phyloP scores from a whole-genome alignment of 352 stramenopile genomes.

The Pythium chondricola region DNA sequence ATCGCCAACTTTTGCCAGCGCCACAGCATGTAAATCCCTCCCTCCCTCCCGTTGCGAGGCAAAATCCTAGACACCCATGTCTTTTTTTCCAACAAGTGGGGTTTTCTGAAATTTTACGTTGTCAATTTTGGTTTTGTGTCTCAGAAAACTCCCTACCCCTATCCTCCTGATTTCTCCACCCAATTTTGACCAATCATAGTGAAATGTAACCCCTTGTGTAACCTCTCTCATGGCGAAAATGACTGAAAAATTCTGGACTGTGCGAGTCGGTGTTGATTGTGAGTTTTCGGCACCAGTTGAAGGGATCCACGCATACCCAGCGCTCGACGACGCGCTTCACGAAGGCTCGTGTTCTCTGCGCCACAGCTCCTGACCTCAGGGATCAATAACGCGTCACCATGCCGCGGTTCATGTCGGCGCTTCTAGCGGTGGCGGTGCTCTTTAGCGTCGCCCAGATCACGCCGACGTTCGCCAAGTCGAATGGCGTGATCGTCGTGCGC shows the following conservation, averaged over 20 bases:
- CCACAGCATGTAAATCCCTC: constrained; percentile 21
- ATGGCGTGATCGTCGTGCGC: constrained; percentile 51
- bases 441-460: constrained; percentile 3
- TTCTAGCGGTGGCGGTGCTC: constrained; percentile 4
- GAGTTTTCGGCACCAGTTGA: no score
- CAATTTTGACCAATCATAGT: constrained; percentile 15
- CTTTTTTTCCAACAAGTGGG: neutral
- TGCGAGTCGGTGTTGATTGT: no score
- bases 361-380: no score
- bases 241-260: constrained; percentile 3
- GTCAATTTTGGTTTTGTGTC: neutral
- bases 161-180: constrained; percentile 14
- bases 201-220: constrained; percentile 4
- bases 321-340: no score
- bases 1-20: constrained; percentile 54
- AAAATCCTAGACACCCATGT: neutral
- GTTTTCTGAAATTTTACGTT: neutral
- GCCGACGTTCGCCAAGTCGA: constrained; percentile 3
- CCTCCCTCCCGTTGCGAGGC: no score
- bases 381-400: no score
- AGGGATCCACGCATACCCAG: no score
- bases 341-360: no score
- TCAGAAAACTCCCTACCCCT: neutral
- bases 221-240: neutral
- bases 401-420: constrained; percentile 7